A percentile compares a stretch with the other conserved stretches of the same genome.
These are phyloP conservation scores for Zea luxurians DNA, from an alignment of 176 grass and related monocot genomes.

Conservation along the genomic window DNA sequence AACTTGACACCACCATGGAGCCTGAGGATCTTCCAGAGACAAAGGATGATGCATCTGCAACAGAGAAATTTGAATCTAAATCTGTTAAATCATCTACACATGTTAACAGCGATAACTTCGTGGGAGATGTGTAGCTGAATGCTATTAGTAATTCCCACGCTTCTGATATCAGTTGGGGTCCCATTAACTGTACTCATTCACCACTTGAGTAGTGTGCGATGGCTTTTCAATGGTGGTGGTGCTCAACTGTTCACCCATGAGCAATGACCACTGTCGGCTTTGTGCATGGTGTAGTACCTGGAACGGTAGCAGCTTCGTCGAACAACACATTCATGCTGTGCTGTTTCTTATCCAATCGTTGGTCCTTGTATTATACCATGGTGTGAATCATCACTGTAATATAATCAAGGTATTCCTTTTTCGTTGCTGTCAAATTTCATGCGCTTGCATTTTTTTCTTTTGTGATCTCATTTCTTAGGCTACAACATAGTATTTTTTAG, in stretches of 20 bases:
- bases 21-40: no score
- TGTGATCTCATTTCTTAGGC: no score
- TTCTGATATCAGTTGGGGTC: not conserved
- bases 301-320: not conserved
- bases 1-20: no score
- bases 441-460: no score
- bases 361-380: not conserved
- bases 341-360: not conserved
- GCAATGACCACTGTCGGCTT: not conserved
- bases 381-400: not conserved
- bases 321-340: not conserved
- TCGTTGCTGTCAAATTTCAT: not conserved
- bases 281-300: not conserved
- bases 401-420: not conserved
- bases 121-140: constrained; percentile 3
- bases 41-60: no score
- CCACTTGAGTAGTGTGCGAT: constrained; percentile 12
- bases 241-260: not conserved
- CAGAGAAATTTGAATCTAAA: no score
- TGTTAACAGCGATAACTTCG: not conserved
- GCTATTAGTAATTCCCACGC: no score
- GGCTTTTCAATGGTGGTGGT: not conserved
- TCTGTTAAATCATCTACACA: no score
- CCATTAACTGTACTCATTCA: constrained; percentile 16
- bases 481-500: no score